Percentiles rank a stretch among this genome's conserved stretches.
Conservation (phyloP, 192 early-diverging fungal species). For the Paraglomus occultum region DNA sequence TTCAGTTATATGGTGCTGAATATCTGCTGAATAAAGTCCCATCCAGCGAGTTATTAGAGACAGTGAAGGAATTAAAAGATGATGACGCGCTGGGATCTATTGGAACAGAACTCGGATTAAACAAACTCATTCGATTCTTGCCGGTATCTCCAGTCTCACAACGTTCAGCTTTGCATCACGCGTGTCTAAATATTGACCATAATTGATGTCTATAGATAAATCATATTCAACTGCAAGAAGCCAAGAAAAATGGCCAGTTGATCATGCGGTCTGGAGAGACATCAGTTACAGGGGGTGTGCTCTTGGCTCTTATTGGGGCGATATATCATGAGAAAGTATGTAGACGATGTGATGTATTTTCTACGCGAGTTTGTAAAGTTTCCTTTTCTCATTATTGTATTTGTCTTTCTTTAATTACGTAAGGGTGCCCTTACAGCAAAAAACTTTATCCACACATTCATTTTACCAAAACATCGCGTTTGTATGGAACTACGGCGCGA, state of each 20-base stretch:
- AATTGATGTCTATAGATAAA: neutral
- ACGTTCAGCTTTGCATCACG: neutral
- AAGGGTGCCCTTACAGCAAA: slow-evolving; percentile 24
- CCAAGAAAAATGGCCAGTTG: neutral
- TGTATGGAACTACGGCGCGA: too few species aligned
- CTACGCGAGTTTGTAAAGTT: neutral
- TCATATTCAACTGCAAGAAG: neutral
- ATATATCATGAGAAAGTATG: slow-evolving; percentile 26
- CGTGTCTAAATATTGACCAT: neutral
- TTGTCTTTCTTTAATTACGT: neutral
- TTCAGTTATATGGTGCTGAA: slow-evolving; percentile 14
- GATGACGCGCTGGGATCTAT: neutral
- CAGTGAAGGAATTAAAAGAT: slow-evolving; percentile 4
- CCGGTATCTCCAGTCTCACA: neutral
- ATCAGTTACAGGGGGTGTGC: slow-evolving; percentile 2
- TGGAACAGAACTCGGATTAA: slow-evolving; percentile 20
- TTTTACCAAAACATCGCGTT: neutral
- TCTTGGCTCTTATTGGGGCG: slow-evolving; percentile 13
- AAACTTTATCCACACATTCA: slow-evolving; percentile 21
- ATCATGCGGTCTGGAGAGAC: neutral
- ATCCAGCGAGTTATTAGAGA: neutral
- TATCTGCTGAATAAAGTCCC: slow-evolving; percentile 3
- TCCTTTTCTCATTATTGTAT: neutral
- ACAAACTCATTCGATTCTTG: slow-evolving; percentile 5
- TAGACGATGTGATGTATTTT: neutral